Conservation (phyloP, 2,329 filamentous ascomycete genomes). For the Sarocladiaceae sp. region DNA sequence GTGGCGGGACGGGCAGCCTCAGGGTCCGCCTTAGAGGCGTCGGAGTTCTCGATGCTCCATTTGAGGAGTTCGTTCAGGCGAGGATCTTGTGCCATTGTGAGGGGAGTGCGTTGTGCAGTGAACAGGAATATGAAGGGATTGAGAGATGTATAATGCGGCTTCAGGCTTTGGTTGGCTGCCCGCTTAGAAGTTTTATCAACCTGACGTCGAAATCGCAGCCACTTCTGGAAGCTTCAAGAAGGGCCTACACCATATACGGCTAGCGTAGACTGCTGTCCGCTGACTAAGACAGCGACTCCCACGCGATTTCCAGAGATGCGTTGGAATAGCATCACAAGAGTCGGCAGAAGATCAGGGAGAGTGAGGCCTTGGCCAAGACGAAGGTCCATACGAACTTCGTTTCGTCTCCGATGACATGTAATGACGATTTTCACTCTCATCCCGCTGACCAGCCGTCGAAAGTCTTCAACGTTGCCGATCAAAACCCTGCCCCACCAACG, state of each 20-base stretch:
- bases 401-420: too few relatives aligned
- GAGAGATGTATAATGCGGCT: background rate
- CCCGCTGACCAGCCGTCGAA: too few relatives aligned
- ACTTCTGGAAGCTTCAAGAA: conserved; percentile 39
- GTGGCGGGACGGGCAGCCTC: conserved; percentile 25
- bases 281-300: too few relatives aligned
- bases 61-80: conserved; percentile 70
- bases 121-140: background rate
- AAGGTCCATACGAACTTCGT: too few relatives aligned
- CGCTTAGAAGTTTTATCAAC: conserved; percentile 5
- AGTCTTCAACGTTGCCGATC: background rate
- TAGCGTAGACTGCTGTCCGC: conserved; percentile 18
- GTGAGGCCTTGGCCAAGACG: too few relatives aligned
- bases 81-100: conserved; percentile 39
- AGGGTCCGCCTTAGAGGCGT: conserved; percentile 22
- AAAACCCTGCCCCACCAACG: conserved; percentile 46
- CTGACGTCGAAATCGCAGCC: conserved; percentile 15
- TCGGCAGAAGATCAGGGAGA: too few relatives aligned
- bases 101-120: conserved; percentile 7
- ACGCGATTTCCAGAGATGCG: too few relatives aligned
- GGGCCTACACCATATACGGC: conserved; percentile 17
- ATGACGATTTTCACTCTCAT: conserved; percentile 9
- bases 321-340: too few relatives aligned
- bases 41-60: conserved; percentile 59
- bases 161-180: background rate